These are phyloP conservation scores for Dendrothele bispora DNA, from an alignment of 768 basidiomycete genomes.

Conservation along the genomic window DNA sequence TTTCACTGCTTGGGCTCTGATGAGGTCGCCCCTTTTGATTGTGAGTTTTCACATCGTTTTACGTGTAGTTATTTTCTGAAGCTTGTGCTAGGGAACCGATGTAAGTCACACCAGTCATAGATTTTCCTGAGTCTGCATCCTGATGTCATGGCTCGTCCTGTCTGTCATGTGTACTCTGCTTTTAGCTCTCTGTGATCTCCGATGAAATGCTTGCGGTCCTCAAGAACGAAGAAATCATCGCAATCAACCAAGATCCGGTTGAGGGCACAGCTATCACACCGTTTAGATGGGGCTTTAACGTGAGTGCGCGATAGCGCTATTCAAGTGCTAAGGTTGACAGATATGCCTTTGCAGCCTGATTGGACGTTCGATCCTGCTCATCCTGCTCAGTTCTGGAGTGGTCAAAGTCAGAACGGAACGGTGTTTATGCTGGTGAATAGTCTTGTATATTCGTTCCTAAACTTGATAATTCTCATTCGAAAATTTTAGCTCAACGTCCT, in stretches of 20 bases:
- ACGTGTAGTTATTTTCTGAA: slow-evolving; percentile 1
- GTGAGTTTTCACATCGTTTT: slow-evolving; percentile 19
- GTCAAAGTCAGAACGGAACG: slow-evolving; percentile 61
- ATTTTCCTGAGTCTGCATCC: not conserved
- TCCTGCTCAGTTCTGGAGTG: slow-evolving; percentile 75
- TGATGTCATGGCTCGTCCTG: too few species aligned
- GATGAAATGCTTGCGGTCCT: slow-evolving; percentile 53
- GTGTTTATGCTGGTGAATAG: slow-evolving; percentile 62
- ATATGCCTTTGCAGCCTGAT: slow-evolving; percentile 32
- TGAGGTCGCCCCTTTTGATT: slow-evolving; percentile 69
- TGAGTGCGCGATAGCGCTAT: slow-evolving; percentile 28
- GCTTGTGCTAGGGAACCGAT: slow-evolving; percentile 31
- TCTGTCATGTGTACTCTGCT: too few species aligned
- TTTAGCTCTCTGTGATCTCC: slow-evolving; percentile 49
- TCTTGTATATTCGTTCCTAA: not conserved
- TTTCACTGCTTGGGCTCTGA: slow-evolving; percentile 71
- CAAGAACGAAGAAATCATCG: slow-evolving; percentile 64
- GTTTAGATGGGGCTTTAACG: slow-evolving; percentile 71
- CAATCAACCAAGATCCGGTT: slow-evolving; percentile 68
- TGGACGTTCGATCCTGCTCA: slow-evolving; percentile 44
- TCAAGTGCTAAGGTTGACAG: not conserved
- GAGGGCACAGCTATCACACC: slow-evolving; percentile 61
- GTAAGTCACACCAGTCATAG: slow-evolving; percentile 13
- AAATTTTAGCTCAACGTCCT: slow-evolving; percentile 56
- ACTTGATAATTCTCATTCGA: not conserved